These are phyloP conservation scores for Actinidia polygama DNA, from an alignment of 179 eudicot species.

Conservation along the genomic window DNA sequence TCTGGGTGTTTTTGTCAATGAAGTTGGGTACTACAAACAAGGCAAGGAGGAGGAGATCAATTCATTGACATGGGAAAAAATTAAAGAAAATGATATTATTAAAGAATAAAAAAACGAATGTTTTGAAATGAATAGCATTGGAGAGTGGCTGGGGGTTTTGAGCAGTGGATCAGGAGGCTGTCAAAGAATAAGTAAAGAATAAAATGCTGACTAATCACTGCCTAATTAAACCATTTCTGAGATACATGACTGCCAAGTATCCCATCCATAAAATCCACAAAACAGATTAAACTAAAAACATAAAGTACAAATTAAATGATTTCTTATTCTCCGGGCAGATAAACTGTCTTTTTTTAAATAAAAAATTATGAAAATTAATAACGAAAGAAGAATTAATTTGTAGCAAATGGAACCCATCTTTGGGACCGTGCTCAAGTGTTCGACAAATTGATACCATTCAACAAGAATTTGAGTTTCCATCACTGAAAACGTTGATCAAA, in stretches of 20 bases:
- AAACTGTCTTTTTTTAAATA: not conserved
- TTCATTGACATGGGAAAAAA: not conserved
- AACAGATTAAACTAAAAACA: not conserved
- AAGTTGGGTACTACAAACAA: not conserved
- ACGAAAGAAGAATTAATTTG: not conserved
- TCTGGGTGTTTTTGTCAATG: not conserved
- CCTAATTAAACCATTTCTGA: not conserved
- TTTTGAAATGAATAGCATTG: not conserved
- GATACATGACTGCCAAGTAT: not conserved
- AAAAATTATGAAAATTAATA: not conserved
- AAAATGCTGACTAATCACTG: not conserved
- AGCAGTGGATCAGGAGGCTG: not conserved
- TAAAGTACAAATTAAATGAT: not conserved
- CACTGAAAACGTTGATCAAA: no score
- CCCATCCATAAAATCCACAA: not conserved
- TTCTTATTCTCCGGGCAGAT: not conserved
- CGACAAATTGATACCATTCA: not conserved
- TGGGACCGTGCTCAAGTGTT: not conserved
- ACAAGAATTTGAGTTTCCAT: constrained; percentile 5
- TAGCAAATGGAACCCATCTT: not conserved
- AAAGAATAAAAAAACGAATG: not conserved
- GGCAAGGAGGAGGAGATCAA: not conserved
- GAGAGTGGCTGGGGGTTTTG: not conserved
- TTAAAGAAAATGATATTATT: not conserved
- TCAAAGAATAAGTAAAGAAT: not conserved